These are phyloP conservation scores for Gossypium anomalum DNA, from an alignment of 345 rosid species.

Conservation along the genomic window DNA sequence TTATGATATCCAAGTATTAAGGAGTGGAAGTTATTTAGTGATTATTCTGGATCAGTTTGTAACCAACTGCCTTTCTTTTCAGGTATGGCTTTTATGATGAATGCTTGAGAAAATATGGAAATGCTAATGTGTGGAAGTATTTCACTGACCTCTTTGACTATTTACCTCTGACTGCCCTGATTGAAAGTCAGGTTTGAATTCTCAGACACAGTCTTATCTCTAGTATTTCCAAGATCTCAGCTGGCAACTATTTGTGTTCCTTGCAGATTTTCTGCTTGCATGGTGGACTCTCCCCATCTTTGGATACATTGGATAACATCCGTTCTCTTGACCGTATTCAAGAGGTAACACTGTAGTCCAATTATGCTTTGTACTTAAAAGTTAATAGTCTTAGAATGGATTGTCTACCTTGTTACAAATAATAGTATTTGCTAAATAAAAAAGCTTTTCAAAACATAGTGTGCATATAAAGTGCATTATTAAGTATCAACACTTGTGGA, in stretches of 20 bases:
- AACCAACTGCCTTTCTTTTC: conserved; percentile 18
- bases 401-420: background rate
- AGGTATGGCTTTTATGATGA: conserved; percentile 64
- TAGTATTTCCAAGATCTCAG: conserved; percentile 4
- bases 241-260: conserved; percentile 6
- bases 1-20: background rate
- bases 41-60: background rate
- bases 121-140: conserved; percentile 61
- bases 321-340: conserved; percentile 83
- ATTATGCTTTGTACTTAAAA: background rate
- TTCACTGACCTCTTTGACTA: conserved; percentile 59
- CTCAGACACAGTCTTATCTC: background rate
- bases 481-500: background rate
- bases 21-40: conserved; percentile 9
- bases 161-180: conserved; percentile 54
- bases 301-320: conserved; percentile 78
- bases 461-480: background rate
- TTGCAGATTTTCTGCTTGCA: conserved; percentile 70
- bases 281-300: conserved; percentile 85
- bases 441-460: background rate
- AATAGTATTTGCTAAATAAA: background rate
- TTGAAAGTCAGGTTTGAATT: conserved; percentile 54
- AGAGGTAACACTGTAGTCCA: conserved; percentile 42
- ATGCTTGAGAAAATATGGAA: conserved; percentile 59
- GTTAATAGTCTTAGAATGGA: background rate